phyloP scores from a whole-genome alignment of 1,284 basidiomycete species.

The Testicularia cyperi region DNA sequence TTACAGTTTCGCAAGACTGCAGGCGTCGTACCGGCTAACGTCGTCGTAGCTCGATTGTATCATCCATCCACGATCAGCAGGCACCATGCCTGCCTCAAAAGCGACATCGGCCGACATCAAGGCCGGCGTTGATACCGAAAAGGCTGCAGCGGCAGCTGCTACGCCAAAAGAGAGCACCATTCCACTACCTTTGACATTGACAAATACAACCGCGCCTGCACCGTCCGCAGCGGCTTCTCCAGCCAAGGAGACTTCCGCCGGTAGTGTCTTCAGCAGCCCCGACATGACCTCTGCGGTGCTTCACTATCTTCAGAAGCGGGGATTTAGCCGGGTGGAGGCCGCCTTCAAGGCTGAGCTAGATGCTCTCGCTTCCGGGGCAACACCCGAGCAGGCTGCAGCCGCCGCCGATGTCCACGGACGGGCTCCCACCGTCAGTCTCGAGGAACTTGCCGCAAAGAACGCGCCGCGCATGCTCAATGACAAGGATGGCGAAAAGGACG shows the following conservation, averaged over 20 bases:
- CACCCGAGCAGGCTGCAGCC: constrained; percentile 32
- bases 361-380: constrained; percentile 42
- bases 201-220: too few relatives aligned
- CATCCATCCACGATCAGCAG: too few relatives aligned
- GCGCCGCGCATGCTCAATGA: constrained; percentile 55
- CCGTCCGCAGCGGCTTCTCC: too few relatives aligned
- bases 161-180: too few relatives aligned
- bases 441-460: constrained; percentile 61
- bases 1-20: too few relatives aligned
- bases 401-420: constrained; percentile 59
- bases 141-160: too few relatives aligned
- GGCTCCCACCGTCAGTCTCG: constrained; percentile 66
- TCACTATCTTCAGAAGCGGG: constrained; percentile 74
- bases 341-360: constrained; percentile 72
- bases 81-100: too few relatives aligned
- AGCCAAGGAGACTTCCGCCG: constrained; percentile 12
- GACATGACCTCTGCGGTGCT: constrained; percentile 38
- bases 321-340: constrained; percentile 75
- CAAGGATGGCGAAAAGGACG: constrained; percentile 45
- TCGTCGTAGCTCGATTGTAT: too few relatives aligned
- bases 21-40: too few relatives aligned
- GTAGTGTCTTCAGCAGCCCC: constrained; percentile 29
- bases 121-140: too few relatives aligned
- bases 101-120: too few relatives aligned
- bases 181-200: too few relatives aligned